Evolutionary conservation across 78 protist species (phyloP), one percentile per base, ranked within the genome.

Genomic region (Dictyostelium firmibasis): DNA sequence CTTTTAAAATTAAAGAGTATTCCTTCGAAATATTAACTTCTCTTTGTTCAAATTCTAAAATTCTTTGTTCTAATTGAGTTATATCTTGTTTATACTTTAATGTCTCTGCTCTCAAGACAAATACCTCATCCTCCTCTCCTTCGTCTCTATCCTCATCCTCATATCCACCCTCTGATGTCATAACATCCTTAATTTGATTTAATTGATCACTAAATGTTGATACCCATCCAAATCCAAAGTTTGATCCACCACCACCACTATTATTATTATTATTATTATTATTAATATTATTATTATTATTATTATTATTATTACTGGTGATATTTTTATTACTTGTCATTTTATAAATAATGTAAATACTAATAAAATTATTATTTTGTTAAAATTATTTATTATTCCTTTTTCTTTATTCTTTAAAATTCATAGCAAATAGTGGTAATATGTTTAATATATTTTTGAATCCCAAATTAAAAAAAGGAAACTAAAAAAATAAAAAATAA

Each of bases 161-260:
- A 3, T 38, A 84, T 23, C 35, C 72, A 76, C 5, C 36, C 0
- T 89, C 87, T 33, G 38, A 38, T 6, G 94, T 89, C 62, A 89
- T 89, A 6, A 89, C 94, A 78, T 89, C 94, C 50, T 89, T 89
- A 70, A 89, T 89, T 31, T 89, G 94, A 33, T 44, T 89, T 36
- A 89, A n/a, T 62, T 89, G 94, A 0, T 89, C 94, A 69, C 83
- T 70, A 29, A 87, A 41, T 69, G 87, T 53, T 18, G 85, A 67
- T 8, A 89, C 70, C 94, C 94, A 89, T 18, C 94, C 94, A 16
- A 35, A 35, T 10, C 84, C 84, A 67, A 67, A 67, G 33, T 67
- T 67, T 25, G 38, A 25, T 10, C 20, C n/a, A 38, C 85, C 85
- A 3, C n/a, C 60, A n/a, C 44, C 44, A 27, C 50, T 23, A 43